phyloP scores from a whole-genome alignment of 106 monocot species.

The Platanthera zijinensis region DNA sequence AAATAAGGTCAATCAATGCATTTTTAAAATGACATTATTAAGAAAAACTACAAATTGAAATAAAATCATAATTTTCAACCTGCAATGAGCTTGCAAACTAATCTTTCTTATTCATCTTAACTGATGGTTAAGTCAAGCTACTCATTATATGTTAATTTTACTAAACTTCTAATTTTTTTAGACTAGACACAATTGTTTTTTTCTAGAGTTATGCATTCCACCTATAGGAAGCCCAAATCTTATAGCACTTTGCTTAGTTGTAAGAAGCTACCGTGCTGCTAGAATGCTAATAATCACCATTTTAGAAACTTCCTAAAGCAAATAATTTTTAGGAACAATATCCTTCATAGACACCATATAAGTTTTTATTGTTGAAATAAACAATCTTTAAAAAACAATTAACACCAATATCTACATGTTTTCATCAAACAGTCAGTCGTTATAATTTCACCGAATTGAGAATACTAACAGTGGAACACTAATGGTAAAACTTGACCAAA shows the following conservation, averaged over 20 bases:
- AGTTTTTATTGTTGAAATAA: neutral
- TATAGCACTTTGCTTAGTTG: neutral
- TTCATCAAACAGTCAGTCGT: neutral
- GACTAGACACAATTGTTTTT: neutral
- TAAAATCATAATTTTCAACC: neutral
- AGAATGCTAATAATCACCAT: neutral
- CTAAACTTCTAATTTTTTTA: conserved; percentile 2
- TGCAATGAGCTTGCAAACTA: neutral
- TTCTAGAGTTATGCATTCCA: neutral
- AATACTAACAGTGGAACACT: neutral
- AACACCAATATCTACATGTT: neutral
- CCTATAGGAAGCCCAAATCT: neutral
- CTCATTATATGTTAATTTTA: neutral
- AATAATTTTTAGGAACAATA: neutral
- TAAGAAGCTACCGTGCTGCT: neutral
- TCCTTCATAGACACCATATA: neutral
- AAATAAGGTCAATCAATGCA: conserved; percentile 8
- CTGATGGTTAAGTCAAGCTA: neutral
- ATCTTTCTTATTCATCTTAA: neutral
- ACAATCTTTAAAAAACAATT: neutral
- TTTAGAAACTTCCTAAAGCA: neutral
- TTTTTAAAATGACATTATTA: conserved; percentile 1
- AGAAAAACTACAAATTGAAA: neutral
- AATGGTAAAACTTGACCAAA: neutral
- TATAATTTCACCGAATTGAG: neutral